These are phyloP conservation scores for Xylaria longipes DNA, from an alignment of 495 filamentous ascomycete species.

Conservation along the genomic window DNA sequence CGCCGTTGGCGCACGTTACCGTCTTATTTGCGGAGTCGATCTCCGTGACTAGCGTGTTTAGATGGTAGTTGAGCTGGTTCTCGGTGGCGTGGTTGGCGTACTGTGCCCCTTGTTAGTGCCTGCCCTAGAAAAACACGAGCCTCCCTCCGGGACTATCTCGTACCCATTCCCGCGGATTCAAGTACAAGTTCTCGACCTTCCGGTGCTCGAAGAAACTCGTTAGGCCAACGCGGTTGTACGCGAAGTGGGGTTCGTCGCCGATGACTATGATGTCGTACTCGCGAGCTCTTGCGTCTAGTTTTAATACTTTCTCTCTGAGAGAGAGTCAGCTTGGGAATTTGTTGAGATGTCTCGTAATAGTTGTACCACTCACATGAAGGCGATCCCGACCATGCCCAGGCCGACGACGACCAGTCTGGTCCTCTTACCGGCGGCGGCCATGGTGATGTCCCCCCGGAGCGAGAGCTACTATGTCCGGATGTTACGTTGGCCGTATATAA, in stretches of 20 bases:
- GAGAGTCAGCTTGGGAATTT: background rate
- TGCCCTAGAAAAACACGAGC: too few species aligned
- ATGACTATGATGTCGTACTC: conserved; percentile 90
- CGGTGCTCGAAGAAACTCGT: conserved; percentile 93
- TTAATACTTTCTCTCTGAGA: conserved; percentile 86
- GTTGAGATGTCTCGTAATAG: background rate
- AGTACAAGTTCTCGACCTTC: conserved; percentile 86
- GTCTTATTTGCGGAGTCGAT: conserved; percentile 70
- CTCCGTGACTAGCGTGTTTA: conserved; percentile 79
- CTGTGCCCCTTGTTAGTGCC: conserved; percentile 20
- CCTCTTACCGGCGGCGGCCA: conserved; percentile 46
- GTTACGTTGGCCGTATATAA: background rate
- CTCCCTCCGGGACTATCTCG: too few species aligned
- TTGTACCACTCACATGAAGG: conserved; percentile 74
- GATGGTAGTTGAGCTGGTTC: conserved; percentile 76
- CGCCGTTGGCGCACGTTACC: conserved; percentile 74
- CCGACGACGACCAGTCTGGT: conserved; percentile 88
- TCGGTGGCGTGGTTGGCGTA: conserved; percentile 53
- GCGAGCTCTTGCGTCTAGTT: conserved; percentile 75
- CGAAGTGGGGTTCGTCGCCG: conserved; percentile 89
- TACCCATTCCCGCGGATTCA: conserved; percentile 91
- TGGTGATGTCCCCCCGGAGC: conserved; percentile 19
- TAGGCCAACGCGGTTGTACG: conserved; percentile 96
- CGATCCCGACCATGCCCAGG: conserved; percentile 94
- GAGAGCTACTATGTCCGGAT: background rate